Percentiles rank a stretch among this genome's conserved stretches.
These are phyloP conservation scores for Phytomonas sp. DNA, from an alignment of 208 protist genomes.

Conservation along the genomic window DNA sequence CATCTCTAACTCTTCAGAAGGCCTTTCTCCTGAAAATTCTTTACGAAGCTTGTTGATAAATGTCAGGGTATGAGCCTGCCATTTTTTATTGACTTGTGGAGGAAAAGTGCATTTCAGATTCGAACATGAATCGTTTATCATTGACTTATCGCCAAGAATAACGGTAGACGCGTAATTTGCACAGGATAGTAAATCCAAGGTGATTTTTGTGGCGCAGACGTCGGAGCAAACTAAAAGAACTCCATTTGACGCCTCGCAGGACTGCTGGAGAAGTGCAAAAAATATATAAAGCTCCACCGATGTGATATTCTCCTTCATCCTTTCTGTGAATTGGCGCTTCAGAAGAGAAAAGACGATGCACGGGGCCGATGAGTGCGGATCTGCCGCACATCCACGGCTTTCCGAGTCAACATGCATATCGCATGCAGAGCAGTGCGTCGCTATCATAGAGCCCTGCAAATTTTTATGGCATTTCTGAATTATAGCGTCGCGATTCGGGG, in stretches of 20 bases:
- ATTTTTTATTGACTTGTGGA: background rate
- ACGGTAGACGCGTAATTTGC: background rate
- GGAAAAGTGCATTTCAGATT: background rate
- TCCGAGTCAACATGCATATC: background rate
- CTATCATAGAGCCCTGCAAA: slow-evolving; percentile 11
- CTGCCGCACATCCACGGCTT: background rate
- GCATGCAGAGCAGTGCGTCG: background rate
- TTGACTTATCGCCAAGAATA: background rate
- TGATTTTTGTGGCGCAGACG: background rate
- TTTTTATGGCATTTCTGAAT: slow-evolving; percentile 64
- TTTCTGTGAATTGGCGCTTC: background rate
- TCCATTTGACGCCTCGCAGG: background rate
- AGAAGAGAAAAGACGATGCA: background rate
- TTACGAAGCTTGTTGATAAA: background rate
- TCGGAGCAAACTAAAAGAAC: background rate
- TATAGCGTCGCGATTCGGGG: slow-evolving; percentile 61
- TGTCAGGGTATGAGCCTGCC: background rate
- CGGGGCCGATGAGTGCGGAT: background rate
- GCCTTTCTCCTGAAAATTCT: background rate
- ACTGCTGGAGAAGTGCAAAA: background rate
- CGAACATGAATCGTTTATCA: background rate
- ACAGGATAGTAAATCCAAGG: background rate
- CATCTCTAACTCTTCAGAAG: background rate
- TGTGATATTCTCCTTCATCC: background rate
- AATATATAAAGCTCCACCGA: background rate